Conservation (phyloP, 768 basidiomycete species). For the Pluteus cervinus region DNA sequence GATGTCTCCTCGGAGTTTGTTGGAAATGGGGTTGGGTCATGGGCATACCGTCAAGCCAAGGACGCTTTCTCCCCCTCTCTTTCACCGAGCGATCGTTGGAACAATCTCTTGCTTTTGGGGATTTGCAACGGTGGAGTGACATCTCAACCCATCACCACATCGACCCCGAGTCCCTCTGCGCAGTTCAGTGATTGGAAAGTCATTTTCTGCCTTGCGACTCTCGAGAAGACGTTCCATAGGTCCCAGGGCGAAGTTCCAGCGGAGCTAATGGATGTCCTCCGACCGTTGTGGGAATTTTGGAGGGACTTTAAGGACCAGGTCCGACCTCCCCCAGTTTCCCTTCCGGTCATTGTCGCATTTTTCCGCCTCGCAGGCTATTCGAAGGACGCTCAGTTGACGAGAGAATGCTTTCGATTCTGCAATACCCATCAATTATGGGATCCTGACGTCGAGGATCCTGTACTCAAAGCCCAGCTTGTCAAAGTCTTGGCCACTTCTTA, state of each 20-base stretch:
- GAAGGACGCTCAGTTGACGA: conserved; percentile 28
- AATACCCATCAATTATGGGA: conserved; percentile 20
- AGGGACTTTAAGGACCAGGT: conserved; percentile 9
- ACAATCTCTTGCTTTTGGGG: conserved; percentile 32
- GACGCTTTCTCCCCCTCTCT: conserved; percentile 24
- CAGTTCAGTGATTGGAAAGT: conserved; percentile 31
- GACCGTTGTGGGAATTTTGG: conserved; percentile 39
- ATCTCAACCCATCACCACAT: conserved; percentile 1
- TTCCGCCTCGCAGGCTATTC: conserved; percentile 37
- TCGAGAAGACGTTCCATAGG: conserved; percentile 25
- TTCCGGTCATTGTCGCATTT: conserved; percentile 35
- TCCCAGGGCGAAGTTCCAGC: conserved; percentile 1
- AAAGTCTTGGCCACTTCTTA: conserved; percentile 31
- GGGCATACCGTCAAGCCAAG: too few species aligned
- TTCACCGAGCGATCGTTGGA: conserved; percentile 33
- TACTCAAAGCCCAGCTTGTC: conserved; percentile 19
- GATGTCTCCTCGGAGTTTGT: too few species aligned
- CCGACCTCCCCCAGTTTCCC: conserved; percentile 21
- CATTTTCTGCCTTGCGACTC: conserved; percentile 31
- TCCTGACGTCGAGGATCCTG: conserved; percentile 8
- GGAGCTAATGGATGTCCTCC: conserved; percentile 20
- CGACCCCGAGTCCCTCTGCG: background rate
- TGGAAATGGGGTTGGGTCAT: too few species aligned
- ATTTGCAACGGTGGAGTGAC: conserved; percentile 14
- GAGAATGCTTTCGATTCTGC: conserved; percentile 29